A percentile compares a stretch with the other conserved stretches of the same genome.
Conservation (phyloP, 371 early-diverging fungal species). For the Dinochytrium kinnereticum region DNA sequence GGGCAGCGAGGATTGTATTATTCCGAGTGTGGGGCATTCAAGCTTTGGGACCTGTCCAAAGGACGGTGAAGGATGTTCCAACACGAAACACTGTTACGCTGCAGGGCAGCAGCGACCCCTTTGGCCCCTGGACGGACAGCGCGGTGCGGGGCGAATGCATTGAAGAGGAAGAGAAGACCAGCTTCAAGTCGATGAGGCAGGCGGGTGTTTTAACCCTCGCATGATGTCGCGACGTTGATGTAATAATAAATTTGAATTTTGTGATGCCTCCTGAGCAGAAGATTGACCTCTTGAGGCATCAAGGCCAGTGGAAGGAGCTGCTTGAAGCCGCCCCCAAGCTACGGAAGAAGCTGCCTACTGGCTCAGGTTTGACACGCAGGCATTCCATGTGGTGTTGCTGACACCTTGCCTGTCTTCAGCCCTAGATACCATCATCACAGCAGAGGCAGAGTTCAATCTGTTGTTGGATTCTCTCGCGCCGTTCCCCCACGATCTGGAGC, state of each 20-base stretch:
- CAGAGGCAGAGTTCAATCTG: constrained; percentile 14
- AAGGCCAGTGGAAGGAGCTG: constrained; percentile 17
- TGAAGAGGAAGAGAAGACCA: background rate
- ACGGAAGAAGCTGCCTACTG: constrained; percentile 9
- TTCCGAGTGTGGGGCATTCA: constrained; percentile 35
- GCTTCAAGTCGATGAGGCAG: background rate
- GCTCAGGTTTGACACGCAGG: background rate
- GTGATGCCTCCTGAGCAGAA: background rate
- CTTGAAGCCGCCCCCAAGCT: constrained; percentile 8
- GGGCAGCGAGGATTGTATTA: constrained; percentile 39
- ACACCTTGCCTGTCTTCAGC: background rate
- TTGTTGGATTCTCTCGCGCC: background rate
- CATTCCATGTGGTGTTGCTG: background rate
- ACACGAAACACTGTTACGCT: too few relatives aligned
- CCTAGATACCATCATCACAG: constrained; percentile 1
- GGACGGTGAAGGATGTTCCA: background rate
- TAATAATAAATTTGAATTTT: too few relatives aligned
- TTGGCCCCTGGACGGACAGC: too few relatives aligned
- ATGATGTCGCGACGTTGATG: too few relatives aligned
- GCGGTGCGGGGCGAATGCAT: too few relatives aligned
- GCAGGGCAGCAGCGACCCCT: too few relatives aligned
- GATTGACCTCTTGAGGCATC: background rate
- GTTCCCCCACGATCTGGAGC: constrained; percentile 8
- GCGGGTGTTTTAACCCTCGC: too few relatives aligned
- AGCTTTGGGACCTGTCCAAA: constrained; percentile 21